These are phyloP conservation scores for Phallus indusiatus DNA, from an alignment of 768 basidiomycete genomes.

Conservation along the genomic window DNA sequence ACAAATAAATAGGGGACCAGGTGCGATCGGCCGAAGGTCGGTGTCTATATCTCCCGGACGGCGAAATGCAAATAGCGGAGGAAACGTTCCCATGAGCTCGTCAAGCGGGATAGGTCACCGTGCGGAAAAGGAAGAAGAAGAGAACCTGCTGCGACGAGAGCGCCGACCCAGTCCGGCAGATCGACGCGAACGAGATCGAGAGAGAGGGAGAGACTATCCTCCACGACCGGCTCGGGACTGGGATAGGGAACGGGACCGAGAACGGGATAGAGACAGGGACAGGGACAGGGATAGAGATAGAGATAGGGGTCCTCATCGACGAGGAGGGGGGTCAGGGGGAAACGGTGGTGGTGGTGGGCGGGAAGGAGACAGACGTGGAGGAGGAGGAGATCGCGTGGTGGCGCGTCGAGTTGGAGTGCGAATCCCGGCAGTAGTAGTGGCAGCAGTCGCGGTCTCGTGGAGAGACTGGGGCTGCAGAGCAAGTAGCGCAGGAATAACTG, in stretches of 20 bases:
- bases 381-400: conserved; percentile 24
- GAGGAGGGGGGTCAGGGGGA: conserved; percentile 26
- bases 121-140: conserved; percentile 48
- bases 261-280: conserved; percentile 20
- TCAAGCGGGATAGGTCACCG: conserved; percentile 10
- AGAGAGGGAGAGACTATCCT: conserved; percentile 26
- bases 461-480: conserved; percentile 64
- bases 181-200: conserved; percentile 20
- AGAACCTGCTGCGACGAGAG: conserved; percentile 36
- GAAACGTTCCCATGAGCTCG: conserved; percentile 22
- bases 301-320: background rate
- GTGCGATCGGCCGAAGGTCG: background rate
- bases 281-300: conserved; percentile 31
- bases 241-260: conserved; percentile 11
- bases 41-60: conserved; percentile 9
- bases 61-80: conserved; percentile 13
- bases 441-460: conserved; percentile 75
- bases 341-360: conserved; percentile 22
- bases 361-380: conserved; percentile 26
- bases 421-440: conserved; percentile 11
- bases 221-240: conserved; percentile 25
- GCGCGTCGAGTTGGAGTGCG: conserved; percentile 10
- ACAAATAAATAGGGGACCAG: background rate
- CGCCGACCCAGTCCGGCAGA: conserved; percentile 30
- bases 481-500: conserved; percentile 13